phyloP scores from a whole-genome alignment of 441 rosid genomes.

The Pelargonium fulgidum region DNA sequence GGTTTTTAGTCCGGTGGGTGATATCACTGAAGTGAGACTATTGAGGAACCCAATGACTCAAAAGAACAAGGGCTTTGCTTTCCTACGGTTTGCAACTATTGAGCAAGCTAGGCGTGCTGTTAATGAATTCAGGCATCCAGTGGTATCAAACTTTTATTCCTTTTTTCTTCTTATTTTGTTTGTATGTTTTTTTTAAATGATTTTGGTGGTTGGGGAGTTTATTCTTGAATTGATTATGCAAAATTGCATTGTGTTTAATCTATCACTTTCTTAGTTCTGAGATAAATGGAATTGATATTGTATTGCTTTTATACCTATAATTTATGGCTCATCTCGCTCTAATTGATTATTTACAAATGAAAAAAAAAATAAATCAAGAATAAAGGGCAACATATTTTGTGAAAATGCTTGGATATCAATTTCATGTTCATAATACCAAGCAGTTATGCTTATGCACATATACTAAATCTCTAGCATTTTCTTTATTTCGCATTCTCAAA shows the following conservation, averaged over 20 bases:
- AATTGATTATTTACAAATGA: no score
- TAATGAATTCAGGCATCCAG: conserved; percentile 5
- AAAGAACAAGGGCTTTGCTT: conserved; percentile 9
- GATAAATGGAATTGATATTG: neutral
- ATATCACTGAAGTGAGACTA: conserved; percentile 10
- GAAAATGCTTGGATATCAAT: neutral
- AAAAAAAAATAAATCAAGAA: no score
- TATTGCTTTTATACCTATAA: neutral
- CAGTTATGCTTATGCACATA: neutral
- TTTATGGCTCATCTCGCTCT: neutral
- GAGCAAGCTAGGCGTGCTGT: conserved; percentile 11
- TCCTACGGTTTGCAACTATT: conserved; percentile 1
- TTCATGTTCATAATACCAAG: neutral
- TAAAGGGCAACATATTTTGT: no score
- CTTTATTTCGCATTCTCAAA: neutral
- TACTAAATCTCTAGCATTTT: neutral
- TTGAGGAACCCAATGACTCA: conserved; percentile 5
- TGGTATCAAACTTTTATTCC: neutral
- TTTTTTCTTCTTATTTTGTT: neutral
- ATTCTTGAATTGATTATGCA: neutral
- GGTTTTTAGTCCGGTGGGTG: conserved; percentile 1
- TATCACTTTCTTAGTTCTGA: no score
- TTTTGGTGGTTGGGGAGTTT: no score
- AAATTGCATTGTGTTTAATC: neutral
- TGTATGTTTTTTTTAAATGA: no score